phyloP scores from a whole-genome alignment of 75 land plant genomes.

The Sequoiadendron giganteum region DNA sequence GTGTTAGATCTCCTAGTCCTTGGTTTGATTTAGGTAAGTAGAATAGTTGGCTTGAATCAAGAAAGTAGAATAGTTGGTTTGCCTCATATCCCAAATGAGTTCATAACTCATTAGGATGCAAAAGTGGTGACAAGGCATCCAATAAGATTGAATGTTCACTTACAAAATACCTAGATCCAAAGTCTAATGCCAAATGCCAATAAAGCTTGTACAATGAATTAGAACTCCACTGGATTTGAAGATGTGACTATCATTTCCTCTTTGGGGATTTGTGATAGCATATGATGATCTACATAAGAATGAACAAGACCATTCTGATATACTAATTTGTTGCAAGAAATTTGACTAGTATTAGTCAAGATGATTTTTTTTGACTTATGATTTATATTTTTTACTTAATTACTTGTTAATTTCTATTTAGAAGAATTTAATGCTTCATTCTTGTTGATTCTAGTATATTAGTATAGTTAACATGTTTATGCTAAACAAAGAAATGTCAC shows the following conservation, averaged over 20 bases:
- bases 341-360: no score
- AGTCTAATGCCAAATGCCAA: conserved; percentile 19
- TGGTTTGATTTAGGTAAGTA: conserved; percentile 93
- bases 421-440: no score
- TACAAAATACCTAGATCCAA: neutral
- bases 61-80: no score
- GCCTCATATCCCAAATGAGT: conserved; percentile 94
- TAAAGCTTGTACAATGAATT: conserved; percentile 2
- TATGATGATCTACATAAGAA: neutral
- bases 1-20: conserved; percentile 89
- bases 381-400: no score
- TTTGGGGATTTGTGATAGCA: neutral
- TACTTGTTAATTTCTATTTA: no score
- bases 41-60: conserved; percentile 93
- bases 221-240: neutral
- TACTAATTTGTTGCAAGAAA: no score
- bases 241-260: neutral
- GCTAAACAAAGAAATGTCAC: no score
- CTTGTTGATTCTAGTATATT: no score
- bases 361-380: no score
- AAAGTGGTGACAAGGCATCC: conserved; percentile 94
- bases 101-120: conserved; percentile 82
- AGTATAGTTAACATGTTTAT: no score
- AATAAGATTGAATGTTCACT: conserved; percentile 72
- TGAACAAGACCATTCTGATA: neutral